Conservation (phyloP, 306 rosid species). For the Dryas octopetala region DNA sequence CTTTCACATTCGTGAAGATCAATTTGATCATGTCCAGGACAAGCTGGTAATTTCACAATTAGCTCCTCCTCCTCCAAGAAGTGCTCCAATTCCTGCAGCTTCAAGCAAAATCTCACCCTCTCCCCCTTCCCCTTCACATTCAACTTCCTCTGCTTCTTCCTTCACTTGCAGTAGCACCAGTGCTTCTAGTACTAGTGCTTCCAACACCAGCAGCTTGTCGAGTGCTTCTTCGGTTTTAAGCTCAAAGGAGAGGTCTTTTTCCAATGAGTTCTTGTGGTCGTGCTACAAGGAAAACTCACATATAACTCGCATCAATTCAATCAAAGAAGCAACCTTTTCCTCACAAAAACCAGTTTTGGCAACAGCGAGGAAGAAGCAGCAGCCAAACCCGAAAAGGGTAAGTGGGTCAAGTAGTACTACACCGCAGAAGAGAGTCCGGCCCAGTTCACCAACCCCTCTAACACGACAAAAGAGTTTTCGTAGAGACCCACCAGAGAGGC, state of each 20-base stretch:
- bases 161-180: constrained; percentile 40
- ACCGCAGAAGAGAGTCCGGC: constrained; percentile 63
- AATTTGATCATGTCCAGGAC: constrained; percentile 29
- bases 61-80: constrained; percentile 33
- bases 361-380: not conserved
- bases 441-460: constrained; percentile 52
- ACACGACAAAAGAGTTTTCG: constrained; percentile 74
- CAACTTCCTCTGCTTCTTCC: constrained; percentile 56
- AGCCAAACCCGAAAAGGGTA: constrained; percentile 18
- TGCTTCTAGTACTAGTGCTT: not conserved
- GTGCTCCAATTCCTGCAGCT: constrained; percentile 6
- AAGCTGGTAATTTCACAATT: constrained; percentile 57
- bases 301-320: constrained; percentile 54
- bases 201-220: constrained; percentile 32
- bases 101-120: constrained; percentile 49
- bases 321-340: constrained; percentile 38
- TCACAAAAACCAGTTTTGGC: constrained; percentile 14
- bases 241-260: constrained; percentile 61
- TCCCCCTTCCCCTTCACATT: constrained; percentile 62
- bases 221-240: constrained; percentile 40
- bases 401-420: constrained; percentile 11
- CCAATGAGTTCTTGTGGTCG: constrained; percentile 65
- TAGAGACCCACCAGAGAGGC: constrained; percentile 42
- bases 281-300: constrained; percentile 74
- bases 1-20: constrained; percentile 25